phyloP scores from a whole-genome alignment of 2,329 filamentous ascomycete genomes.

The Fusarium hostae region DNA sequence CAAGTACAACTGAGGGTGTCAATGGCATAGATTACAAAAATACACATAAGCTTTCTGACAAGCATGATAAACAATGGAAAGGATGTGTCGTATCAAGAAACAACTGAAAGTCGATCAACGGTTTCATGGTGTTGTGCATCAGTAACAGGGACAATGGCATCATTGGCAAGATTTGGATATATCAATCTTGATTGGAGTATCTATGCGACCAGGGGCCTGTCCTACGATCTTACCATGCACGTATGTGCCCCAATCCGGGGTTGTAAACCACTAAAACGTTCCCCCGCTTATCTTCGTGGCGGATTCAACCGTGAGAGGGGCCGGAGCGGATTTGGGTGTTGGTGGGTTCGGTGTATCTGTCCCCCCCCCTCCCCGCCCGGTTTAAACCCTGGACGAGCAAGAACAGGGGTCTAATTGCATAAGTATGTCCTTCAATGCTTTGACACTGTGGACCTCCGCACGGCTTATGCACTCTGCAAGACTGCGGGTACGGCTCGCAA shows the following conservation, averaged over 20 bases:
- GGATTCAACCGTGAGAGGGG: neutral
- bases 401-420: neutral
- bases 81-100: no score
- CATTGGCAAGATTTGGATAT: neutral
- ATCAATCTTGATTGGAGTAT: neutral
- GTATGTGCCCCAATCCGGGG: neutral
- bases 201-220: neutral
- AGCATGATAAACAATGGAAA: neutral
- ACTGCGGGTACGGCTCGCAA: neutral
- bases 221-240: neutral
- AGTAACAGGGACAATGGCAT: neutral
- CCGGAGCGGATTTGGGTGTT: neutral
- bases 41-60: neutral
- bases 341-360: neutral
- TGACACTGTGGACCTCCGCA: neutral
- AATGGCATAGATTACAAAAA: neutral
- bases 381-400: no score
- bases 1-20: no score
- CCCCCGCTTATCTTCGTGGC: neutral
- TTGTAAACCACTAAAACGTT: neutral
- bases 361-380: no score
- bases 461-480: neutral
- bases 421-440: neutral
- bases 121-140: neutral
- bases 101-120: neutral